Evolutionary conservation across 495 filamentous ascomycete genomes (phyloP), one percentile per base, ranked within the genome.

Genomic region (Mytilinidion resinicola): DNA sequence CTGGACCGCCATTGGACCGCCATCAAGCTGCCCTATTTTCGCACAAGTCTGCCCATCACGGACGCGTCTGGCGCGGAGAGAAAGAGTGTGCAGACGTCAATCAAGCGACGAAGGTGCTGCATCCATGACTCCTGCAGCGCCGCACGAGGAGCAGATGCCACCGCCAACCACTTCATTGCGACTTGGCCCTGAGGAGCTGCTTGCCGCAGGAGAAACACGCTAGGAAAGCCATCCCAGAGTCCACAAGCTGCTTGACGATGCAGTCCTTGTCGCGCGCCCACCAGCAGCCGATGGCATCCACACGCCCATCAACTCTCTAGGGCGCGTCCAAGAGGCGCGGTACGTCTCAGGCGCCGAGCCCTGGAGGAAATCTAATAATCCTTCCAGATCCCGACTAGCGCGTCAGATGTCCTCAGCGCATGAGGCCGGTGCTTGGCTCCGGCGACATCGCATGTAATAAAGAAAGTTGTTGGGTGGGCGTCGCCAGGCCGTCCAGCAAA

Each of bases 311-410:
- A 49, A 30, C 6, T 30, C 25, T 3, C 25, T 6, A 30, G 25
- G 25, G 25, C 25, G 60, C 15, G 54, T 38, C 60, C 39, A 52
- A 60, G 25, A 30, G 56, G 57, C 61, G 57, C 53, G 57, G 57
- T 64, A 57, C 57, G 62, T 64, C 53, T 64, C 57, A 64, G 62
- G 52, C 56, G 57, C 50, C 55, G 62, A 25, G 51, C 43, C 56
- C 48, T 55, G 62, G 51, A 30, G 25, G 37, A 21, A 7, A 50
- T 50, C 57, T 60, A 61, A 57, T 64, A 60, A 60, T 64, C 47
- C 53, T 60, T 35, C 62, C 62, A 3, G 9, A 49, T 64, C 14
- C 33, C 42, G 57, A 19, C 53, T 64, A 64, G 62, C 4, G 6
- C 39, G 47, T 61, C 53, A 57, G 30, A 60, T 47, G 2, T 30